Base-by-base conservation (phyloP, 768 basidiomycete genomes). In the Leccinum broughii region DNA sequence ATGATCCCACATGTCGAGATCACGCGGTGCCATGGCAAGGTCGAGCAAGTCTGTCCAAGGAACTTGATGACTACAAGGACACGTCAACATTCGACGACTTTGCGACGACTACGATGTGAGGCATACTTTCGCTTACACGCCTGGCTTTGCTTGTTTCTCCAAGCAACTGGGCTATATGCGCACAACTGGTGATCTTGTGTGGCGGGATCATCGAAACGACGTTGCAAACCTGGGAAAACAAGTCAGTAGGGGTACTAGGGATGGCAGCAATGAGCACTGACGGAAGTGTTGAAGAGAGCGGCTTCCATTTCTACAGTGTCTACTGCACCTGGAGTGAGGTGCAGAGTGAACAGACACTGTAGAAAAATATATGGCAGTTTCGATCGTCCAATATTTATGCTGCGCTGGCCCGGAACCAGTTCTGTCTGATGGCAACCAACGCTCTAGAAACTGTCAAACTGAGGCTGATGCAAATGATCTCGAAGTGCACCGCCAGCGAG, bases 1-100 rank as follows among this genome's bases (percentile, higher is more conserved):
- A 91, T 87, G 2, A 80, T 73, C 4, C 90, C 91, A 0, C 85
- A 81, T 1, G 89, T 78, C 2, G 82, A 80, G 11, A 92, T 77
- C 9, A 93, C 89, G 14, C 91, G 84, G 61, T 92, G 82, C 91
- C 90, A 93, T 1, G 90, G 90, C 3, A 91, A 82, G 22, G 85
- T 82, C 2, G 87, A 86, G 51, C 79, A 78, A 1, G 81, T 77
- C 46, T 80, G 80, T 0, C 83, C 80, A 10, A 92, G 77, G 65
- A 85, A 87, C 65, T 89, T 92, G 51, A 92, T 80, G 28, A 90
- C 90, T 93, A 17, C 49, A 44, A 28, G 61, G 34, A 20, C 26
- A 24, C 4, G 26, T 53, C 51, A n/a, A 2, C 6, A 22, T 7
- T 10, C 6, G 26, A 30, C 15, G 41, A 4, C 50, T 20, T 24